phyloP scores from a whole-genome alignment of 2,329 filamentous ascomycete genomes.

The Rhynchosporium graminicola region DNA sequence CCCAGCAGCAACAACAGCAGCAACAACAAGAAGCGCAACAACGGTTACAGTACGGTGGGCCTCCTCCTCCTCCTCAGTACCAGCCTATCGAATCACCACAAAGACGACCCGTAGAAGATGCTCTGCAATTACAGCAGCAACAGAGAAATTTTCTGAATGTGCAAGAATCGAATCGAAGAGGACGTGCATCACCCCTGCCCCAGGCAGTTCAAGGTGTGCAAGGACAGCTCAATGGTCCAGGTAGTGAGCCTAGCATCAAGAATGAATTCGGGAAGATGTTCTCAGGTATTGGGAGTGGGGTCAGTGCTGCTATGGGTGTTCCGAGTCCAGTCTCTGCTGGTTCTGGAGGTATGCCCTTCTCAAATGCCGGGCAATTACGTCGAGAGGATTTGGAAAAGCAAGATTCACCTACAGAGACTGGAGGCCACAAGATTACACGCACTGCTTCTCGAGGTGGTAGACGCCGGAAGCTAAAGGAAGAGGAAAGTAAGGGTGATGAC shows the following conservation, averaged over 20 bases:
- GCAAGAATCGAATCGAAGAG: constrained; percentile 74
- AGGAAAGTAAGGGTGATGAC: constrained; percentile 66
- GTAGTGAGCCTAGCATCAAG: constrained; percentile 86
- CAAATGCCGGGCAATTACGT: constrained; percentile 48
- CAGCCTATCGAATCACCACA: constrained; percentile 49
- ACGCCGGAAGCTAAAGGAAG: constrained; percentile 74
- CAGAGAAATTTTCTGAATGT: constrained; percentile 72
- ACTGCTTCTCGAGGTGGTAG: constrained; percentile 51
- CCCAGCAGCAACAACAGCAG: constrained; percentile 42
- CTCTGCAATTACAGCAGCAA: constrained; percentile 54
- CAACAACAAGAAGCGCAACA: constrained; percentile 43
- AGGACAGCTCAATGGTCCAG: constrained; percentile 73
- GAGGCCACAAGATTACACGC: constrained; percentile 44
- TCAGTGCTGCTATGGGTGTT: constrained; percentile 54
- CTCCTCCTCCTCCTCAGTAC: constrained; percentile 40
- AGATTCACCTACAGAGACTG: constrained; percentile 45
- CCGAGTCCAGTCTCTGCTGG: constrained; percentile 52
- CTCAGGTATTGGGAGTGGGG: constrained; percentile 79
- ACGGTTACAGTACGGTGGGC: constrained; percentile 38
- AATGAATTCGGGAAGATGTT: constrained; percentile 95
- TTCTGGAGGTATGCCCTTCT: constrained; percentile 53
- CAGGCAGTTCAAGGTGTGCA: constrained; percentile 94
- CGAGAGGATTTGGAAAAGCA: constrained; percentile 55
- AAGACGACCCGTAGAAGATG: constrained; percentile 49
- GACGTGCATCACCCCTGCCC: constrained; percentile 82